phyloP scores from a whole-genome alignment of 2,329 filamentous ascomycete genomes.

The Claviceps capensis region DNA sequence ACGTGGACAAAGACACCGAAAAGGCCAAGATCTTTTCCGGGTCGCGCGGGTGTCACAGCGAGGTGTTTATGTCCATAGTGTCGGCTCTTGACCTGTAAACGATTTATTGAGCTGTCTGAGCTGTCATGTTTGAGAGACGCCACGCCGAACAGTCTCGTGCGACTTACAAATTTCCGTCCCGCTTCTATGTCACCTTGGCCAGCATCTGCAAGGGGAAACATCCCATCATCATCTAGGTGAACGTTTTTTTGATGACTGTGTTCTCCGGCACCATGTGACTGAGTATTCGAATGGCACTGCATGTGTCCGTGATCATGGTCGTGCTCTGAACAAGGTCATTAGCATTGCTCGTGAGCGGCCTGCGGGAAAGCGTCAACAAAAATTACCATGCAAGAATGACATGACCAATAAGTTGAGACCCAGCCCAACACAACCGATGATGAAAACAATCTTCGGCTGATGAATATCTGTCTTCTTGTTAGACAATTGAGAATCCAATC shows the following conservation, averaged over 20 bases:
- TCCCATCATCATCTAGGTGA: background rate
- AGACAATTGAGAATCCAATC: constrained; percentile 6
- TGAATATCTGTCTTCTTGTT: constrained; percentile 36
- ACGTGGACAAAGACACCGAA: constrained; percentile 59
- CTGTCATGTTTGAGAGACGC: background rate
- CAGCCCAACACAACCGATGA: constrained; percentile 56
- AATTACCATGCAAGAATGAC: constrained; percentile 48
- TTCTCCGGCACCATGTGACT: constrained; percentile 7
- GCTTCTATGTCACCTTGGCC: background rate
- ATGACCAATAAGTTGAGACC: constrained; percentile 53
- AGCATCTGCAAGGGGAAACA: background rate
- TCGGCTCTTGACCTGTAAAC: background rate
- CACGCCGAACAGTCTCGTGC: background rate
- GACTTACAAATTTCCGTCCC: background rate
- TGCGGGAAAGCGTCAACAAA: background rate
- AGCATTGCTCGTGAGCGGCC: background rate
- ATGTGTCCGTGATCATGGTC: constrained; percentile 20
- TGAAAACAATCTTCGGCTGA: constrained; percentile 51
- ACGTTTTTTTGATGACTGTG: background rate
- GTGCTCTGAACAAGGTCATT: constrained; percentile 12
- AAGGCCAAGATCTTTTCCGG: constrained; percentile 51
- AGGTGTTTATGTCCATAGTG: constrained; percentile 39
- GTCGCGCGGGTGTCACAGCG: constrained; percentile 15
- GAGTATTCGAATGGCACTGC: constrained; percentile 11
- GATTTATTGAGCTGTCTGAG: background rate